A percentile compares a stretch with the other conserved stretches of the same genome.
Conservation (phyloP, 1,284 basidiomycete genomes). For the Cryptococcus sp. region DNA sequence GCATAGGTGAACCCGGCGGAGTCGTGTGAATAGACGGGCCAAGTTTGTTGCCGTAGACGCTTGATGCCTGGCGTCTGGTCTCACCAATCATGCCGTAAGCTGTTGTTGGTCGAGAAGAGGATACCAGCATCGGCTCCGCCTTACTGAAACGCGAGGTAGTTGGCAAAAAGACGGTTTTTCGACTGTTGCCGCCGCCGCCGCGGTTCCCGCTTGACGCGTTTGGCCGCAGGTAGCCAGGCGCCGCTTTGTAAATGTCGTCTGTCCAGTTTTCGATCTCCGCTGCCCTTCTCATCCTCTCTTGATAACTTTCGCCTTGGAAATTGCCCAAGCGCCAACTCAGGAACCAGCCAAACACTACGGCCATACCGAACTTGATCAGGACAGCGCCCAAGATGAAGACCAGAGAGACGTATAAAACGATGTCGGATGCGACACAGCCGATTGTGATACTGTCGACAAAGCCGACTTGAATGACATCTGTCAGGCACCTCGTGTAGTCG, state of each 20-base stretch:
- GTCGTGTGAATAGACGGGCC: conserved; percentile 55
- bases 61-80: conserved; percentile 36
- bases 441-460: conserved; percentile 93
- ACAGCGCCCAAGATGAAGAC: conserved; percentile 98
- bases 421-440: conserved; percentile 91
- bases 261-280: conserved; percentile 96
- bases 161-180: conserved; percentile 66
- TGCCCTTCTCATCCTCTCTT: conserved; percentile 87
- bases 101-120: conserved; percentile 66
- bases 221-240: conserved; percentile 87
- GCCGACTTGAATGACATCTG: conserved; percentile 82
- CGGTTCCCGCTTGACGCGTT: conserved; percentile 62
- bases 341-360: conserved; percentile 97
- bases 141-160: conserved; percentile 81
- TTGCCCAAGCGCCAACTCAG: conserved; percentile 90
- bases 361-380: conserved; percentile 92
- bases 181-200: conserved; percentile 57
- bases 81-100: conserved; percentile 62
- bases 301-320: conserved; percentile 90
- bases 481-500: conserved; percentile 75
- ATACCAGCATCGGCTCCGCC: conserved; percentile 67
- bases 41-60: conserved; percentile 50
- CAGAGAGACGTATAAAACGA: conserved; percentile 92
- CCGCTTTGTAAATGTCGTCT: conserved; percentile 91
- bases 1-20: conserved; percentile 74